Conservation (phyloP, 495 filamentous ascomycete species). For the Xylaria scruposa region DNA sequence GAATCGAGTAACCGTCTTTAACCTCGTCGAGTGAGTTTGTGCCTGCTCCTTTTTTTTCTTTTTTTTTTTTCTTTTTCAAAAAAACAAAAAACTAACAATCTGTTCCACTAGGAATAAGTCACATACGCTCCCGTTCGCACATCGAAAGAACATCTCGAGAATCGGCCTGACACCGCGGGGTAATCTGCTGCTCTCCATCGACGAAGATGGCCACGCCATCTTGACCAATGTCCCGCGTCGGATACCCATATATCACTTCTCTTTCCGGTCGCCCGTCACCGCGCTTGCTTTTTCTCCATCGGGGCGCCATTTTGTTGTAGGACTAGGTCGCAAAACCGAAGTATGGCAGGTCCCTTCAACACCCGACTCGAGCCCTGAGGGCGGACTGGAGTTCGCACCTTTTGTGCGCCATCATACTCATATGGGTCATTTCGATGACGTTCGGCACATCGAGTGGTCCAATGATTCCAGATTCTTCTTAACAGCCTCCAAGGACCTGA, state of each 20-base stretch:
- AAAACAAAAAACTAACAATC: neutral
- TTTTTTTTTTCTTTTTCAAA: too few relatives aligned
- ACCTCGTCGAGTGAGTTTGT: conserved; percentile 82
- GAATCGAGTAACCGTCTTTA: conserved; percentile 94
- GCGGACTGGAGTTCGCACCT: conserved; percentile 91
- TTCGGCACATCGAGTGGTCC: conserved; percentile 90
- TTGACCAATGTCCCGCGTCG: conserved; percentile 86
- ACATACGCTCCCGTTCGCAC: conserved; percentile 90
- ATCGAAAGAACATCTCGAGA: conserved; percentile 89
- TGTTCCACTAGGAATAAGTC: conserved; percentile 79
- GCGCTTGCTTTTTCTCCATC: conserved; percentile 92
- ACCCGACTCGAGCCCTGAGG: conserved; percentile 74
- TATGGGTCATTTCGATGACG: conserved; percentile 84
- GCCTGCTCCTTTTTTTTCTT: too few relatives aligned
- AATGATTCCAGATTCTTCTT: conserved; percentile 93
- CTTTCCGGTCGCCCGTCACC: conserved; percentile 82
- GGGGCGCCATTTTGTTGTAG: conserved; percentile 87
- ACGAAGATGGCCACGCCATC: conserved; percentile 93
- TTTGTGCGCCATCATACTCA: conserved; percentile 88
- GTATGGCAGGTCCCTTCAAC: conserved; percentile 95
- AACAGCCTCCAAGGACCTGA: conserved; percentile 88
- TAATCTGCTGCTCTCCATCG: conserved; percentile 88
- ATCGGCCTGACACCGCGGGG: conserved; percentile 87
- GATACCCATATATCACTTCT: conserved; percentile 89
- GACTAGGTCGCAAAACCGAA: conserved; percentile 82